Evolutionary conservation across 345 rosid genomes (phyloP).

Genomic region (Triadica sebifera): DNA sequence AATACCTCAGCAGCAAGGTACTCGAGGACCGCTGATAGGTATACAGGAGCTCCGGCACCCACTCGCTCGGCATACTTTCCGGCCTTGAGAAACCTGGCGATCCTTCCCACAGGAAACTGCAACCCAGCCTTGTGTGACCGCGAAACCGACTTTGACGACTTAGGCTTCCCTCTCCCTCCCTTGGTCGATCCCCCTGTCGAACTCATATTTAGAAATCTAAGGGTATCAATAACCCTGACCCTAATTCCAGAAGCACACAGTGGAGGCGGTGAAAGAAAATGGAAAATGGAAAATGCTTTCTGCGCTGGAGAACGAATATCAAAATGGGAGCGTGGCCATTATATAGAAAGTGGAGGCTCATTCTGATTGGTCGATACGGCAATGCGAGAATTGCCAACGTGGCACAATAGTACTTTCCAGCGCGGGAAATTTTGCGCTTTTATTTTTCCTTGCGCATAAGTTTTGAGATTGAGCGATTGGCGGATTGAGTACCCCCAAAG

Average conservation of each 20-base stretch:
- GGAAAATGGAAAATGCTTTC: neutral
- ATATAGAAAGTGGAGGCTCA: constrained; percentile 22
- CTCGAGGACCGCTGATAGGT: constrained; percentile 79
- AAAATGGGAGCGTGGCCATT: neutral
- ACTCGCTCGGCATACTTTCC: constrained; percentile 76
- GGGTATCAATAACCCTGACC: constrained; percentile 18
- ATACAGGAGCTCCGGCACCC: constrained; percentile 68
- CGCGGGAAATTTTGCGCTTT: constrained; percentile 35
- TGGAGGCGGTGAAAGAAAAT: accelerated
- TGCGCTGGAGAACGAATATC: neutral
- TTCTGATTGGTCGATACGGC: constrained; percentile 26
- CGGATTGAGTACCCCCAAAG: neutral
- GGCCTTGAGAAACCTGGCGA: constrained; percentile 65
- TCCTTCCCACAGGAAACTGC: constrained; percentile 66
- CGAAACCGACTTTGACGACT: constrained; percentile 59
- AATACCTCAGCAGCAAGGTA: constrained; percentile 78
- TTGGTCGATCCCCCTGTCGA: constrained; percentile 49
- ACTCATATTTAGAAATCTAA: constrained; percentile 41
- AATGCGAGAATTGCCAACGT: constrained; percentile 45
- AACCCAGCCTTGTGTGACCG: constrained; percentile 67
- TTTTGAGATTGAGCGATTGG: no score
- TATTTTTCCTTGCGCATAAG: neutral
- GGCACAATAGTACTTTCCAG: constrained; percentile 21
- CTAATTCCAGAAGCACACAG: neutral
- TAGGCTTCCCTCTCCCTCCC: constrained; percentile 72